Conservation (phyloP, 2,329 filamentous ascomycete genomes). For the Penicillium italicum region DNA sequence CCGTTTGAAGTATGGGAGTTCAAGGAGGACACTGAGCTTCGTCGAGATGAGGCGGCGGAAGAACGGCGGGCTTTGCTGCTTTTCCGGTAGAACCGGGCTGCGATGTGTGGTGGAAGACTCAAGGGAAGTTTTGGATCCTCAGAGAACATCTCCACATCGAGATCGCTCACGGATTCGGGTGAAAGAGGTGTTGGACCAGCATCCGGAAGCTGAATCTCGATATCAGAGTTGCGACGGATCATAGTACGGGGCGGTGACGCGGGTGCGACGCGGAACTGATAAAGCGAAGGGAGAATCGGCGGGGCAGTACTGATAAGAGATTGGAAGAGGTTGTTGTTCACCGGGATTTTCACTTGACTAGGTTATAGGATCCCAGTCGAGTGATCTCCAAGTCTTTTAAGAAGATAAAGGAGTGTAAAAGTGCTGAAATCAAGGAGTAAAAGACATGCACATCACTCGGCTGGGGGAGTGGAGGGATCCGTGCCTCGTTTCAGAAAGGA, state of each 20-base stretch:
- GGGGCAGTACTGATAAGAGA: conserved; percentile 51
- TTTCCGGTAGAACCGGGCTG: conserved; percentile 59
- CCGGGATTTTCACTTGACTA: background rate
- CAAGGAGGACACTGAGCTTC: conserved; percentile 62
- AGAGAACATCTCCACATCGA: conserved; percentile 44
- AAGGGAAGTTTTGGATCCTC: conserved; percentile 39
- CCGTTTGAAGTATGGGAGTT: conserved; percentile 59
- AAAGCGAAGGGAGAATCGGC: conserved; percentile 11
- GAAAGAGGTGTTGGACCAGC: conserved; percentile 26
- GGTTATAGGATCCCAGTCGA: background rate
- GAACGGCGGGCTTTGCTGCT: conserved; percentile 55
- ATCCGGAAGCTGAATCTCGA: conserved; percentile 41
- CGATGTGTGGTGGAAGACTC: conserved; percentile 58
- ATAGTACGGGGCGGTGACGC: conserved; percentile 20
- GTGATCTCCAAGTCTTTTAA: background rate
- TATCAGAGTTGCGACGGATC: conserved; percentile 44
- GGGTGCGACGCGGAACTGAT: conserved; percentile 41
- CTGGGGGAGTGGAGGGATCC: conserved; percentile 26
- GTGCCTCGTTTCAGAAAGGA: conserved; percentile 37
- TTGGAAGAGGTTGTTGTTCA: conserved; percentile 9
- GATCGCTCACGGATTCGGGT: conserved; percentile 25
- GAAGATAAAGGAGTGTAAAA: conserved; percentile 2
- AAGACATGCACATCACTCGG: conserved; percentile 14
- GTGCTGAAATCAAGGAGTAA: conserved; percentile 10
- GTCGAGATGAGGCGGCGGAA: conserved; percentile 60